Percentiles rank a stretch among this genome's conserved stretches.
Evolutionary conservation across 1,284 basidiomycete species (phyloP).

Genomic region (Pascua sp.): DNA sequence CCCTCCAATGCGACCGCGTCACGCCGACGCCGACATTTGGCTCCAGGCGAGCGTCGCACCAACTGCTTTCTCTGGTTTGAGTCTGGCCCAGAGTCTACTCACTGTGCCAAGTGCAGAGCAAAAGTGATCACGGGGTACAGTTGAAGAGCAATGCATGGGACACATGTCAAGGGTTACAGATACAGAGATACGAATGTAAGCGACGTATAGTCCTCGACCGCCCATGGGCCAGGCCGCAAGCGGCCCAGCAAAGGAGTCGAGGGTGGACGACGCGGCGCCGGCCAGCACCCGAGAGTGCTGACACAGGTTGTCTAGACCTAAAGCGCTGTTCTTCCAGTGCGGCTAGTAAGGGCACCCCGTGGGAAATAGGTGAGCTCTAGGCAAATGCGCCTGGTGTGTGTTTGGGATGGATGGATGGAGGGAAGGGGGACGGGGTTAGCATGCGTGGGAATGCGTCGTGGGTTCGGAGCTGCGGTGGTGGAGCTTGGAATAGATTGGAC

Average conservation of each 20-base stretch:
- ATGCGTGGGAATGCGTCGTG: background rate
- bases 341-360: conserved; percentile 21
- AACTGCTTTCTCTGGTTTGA: no score
- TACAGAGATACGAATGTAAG: conserved; percentile 6
- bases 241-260: conserved; percentile 2
- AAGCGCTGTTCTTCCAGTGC: conserved; percentile 20
- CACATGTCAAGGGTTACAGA: background rate
- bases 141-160: no score
- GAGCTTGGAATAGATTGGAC: background rate
- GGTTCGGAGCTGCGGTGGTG: background rate
- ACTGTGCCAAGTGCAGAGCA: no score
- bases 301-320: conserved; percentile 27
- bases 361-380: conserved; percentile 20
- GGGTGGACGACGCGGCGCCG: conserved; percentile 22
- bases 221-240: background rate
- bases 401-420: background rate
- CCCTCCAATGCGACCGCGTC: no score
- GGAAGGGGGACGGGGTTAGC: background rate
- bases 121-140: no score
- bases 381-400: conserved; percentile 20
- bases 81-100: no score
- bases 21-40: no score
- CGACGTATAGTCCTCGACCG: conserved; percentile 21
- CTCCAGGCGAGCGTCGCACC: no score
- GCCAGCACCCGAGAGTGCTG: conserved; percentile 1